Evolutionary conservation across 805 yeast species (phyloP), one percentile per base, ranked within the genome.

Genomic region (Ogataea paraovalis): DNA sequence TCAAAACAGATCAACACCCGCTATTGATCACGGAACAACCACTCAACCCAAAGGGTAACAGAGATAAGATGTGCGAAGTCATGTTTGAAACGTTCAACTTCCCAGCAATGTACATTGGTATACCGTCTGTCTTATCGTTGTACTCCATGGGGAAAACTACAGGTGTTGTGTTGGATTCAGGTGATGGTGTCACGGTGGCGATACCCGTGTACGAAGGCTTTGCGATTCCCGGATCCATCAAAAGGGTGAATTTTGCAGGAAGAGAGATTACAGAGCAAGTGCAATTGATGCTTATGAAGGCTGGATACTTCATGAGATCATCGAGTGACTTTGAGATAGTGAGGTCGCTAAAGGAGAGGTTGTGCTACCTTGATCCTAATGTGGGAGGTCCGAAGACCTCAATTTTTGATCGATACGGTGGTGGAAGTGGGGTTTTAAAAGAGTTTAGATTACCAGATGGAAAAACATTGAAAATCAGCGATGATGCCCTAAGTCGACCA

Each of bases 201-300:
- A 96, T 89, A 2, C 97, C 97, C 0, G 88, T 92, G 0, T 92
- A 80, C 65, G 90, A 89, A 50, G 98, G 98, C 4, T 91, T 88
- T 64, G 74, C 91, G 12, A 62, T 91, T 14, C 83, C 91, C 0
- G 73, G 83, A 2, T 81, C 91, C 2, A 80, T 87, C 21, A 78
- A 79, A 62, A 67, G 97, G 46, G 72, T 85, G 51, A 94, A 90
- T 60, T 63, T 89, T 22, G 97, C 94, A 0, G 98, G 98, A 0
- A 64, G 94, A 40, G 96, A 90, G 56, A 75, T 91, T 12, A 87
- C 97, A 0, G 86, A 83, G 49, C 81, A 83, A 49, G 69, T 92
- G 45, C 87, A 84, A 48, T 64, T 79, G 52, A 78, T 85, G 47
- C 68, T 91, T 48, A 75, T 96, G 49, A 79, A 82, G 37, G 53